A percentile compares a stretch with the other conserved stretches of the same genome.
Conservation (phyloP, 345 rosid genomes). For the Sonneratia alba region DNA sequence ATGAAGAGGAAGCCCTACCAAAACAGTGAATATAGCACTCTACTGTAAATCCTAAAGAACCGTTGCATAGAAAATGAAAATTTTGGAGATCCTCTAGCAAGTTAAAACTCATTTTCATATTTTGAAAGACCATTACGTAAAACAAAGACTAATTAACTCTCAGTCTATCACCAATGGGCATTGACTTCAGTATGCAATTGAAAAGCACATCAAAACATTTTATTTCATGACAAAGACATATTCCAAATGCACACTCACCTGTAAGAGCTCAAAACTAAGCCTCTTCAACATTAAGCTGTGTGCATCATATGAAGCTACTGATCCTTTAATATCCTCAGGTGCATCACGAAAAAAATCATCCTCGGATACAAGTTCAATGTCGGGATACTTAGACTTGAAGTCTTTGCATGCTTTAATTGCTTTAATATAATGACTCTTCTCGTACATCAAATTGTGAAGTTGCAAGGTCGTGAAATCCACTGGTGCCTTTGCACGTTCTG, state of each 20-base stretch:
- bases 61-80: background rate
- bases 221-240: background rate
- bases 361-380: slow-evolving; percentile 77
- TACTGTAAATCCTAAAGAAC: background rate
- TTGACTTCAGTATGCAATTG: background rate
- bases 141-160: background rate
- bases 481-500: slow-evolving; percentile 64
- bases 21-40: background rate
- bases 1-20: background rate
- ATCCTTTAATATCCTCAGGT: slow-evolving; percentile 56
- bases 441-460: slow-evolving; percentile 85
- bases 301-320: slow-evolving; percentile 38
- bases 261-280: slow-evolving; percentile 79
- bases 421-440: slow-evolving; percentile 81
- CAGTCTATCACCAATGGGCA: background rate
- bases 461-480: slow-evolving; percentile 72
- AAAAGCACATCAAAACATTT: background rate
- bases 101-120: background rate
- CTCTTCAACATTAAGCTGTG: slow-evolving; percentile 85
- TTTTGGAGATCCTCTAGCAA: background rate
- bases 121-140: background rate
- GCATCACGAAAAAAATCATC: slow-evolving; percentile 64
- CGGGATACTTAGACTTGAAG: slow-evolving; percentile 73
- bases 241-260: slow-evolving; percentile 33
- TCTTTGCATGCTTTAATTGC: slow-evolving; percentile 76